Conservation (phyloP, 2,329 filamentous ascomycete species). For the Dactylella cylindrospora region DNA sequence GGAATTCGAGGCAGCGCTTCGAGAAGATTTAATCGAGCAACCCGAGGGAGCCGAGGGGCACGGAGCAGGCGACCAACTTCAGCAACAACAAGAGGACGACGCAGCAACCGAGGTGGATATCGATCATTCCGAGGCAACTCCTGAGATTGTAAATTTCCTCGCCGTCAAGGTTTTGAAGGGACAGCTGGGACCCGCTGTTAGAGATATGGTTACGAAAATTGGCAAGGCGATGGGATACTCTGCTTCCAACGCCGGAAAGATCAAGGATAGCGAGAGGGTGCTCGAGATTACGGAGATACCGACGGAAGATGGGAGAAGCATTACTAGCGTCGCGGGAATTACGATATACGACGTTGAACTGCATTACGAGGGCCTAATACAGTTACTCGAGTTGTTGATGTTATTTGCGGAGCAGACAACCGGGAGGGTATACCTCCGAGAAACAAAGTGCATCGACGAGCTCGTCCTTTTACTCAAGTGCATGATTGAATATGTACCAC, state of each 20-base stretch:
- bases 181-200: constrained; percentile 33
- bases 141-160: constrained; percentile 41
- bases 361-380: constrained; percentile 39
- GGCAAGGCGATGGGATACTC: constrained; percentile 35
- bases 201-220: constrained; percentile 42
- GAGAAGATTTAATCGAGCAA: constrained; percentile 30
- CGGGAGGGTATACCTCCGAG: constrained; percentile 27
- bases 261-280: constrained; percentile 1
- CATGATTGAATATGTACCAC: constrained; percentile 29
- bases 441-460: constrained; percentile 34
- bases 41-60: constrained; percentile 5
- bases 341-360: constrained; percentile 43
- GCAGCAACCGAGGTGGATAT: constrained; percentile 40
- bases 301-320: constrained; percentile 31
- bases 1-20: constrained; percentile 29
- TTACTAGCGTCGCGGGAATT: constrained; percentile 37
- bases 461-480: constrained; percentile 29
- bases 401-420: constrained; percentile 39
- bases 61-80: background rate
- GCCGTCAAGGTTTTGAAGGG: constrained; percentile 40
- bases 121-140: constrained; percentile 37
- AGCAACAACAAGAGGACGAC: constrained; percentile 18
- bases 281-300: constrained; percentile 38
- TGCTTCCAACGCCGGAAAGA: background rate
- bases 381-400: constrained; percentile 38